phyloP scores from a whole-genome alignment of 805 yeast species.

The Ogataea populi-albae region DNA sequence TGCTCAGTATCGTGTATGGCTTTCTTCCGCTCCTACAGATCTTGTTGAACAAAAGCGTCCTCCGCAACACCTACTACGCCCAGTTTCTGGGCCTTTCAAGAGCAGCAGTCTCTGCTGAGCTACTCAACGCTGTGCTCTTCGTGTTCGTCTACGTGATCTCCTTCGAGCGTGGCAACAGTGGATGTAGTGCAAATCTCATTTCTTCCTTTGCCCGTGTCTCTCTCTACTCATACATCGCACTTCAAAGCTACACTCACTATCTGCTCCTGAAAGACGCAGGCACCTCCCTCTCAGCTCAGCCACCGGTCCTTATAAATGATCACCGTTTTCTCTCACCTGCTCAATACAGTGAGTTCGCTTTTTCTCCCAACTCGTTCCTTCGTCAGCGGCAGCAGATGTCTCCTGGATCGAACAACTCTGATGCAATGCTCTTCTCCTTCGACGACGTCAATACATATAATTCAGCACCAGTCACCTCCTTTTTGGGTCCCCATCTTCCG shows the following conservation, averaged over 20 bases:
- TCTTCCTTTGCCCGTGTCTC: background rate
- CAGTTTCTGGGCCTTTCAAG: slow-evolving; percentile 7
- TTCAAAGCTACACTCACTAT: background rate
- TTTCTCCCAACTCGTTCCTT: slow-evolving; percentile 1
- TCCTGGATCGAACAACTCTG: slow-evolving; percentile 5
- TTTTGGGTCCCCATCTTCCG: slow-evolving; percentile 3
- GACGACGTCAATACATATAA: slow-evolving; percentile 3
- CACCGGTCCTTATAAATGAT: background rate
- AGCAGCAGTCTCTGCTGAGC: background rate
- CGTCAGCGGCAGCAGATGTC: slow-evolving; percentile 3
- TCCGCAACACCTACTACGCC: slow-evolving; percentile 2
- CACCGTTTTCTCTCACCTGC: slow-evolving; percentile 10
- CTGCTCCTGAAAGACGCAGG: background rate
- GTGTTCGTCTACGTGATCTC: background rate
- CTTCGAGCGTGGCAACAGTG: background rate
- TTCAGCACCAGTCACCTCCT: background rate
- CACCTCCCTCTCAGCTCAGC: too few relatives aligned
- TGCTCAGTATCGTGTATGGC: slow-evolving; percentile 4
- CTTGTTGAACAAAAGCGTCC: slow-evolving; percentile 4
- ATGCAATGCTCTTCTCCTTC: slow-evolving; percentile 9
- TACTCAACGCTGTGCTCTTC: background rate
- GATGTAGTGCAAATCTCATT: background rate
- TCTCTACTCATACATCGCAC: background rate
- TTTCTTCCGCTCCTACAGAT: slow-evolving; percentile 8
- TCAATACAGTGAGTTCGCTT: background rate